Percentiles rank a stretch among this genome's conserved stretches.
phyloP scores from a whole-genome alignment of 257 asterid genomes.

The Penstemon barbatus region DNA sequence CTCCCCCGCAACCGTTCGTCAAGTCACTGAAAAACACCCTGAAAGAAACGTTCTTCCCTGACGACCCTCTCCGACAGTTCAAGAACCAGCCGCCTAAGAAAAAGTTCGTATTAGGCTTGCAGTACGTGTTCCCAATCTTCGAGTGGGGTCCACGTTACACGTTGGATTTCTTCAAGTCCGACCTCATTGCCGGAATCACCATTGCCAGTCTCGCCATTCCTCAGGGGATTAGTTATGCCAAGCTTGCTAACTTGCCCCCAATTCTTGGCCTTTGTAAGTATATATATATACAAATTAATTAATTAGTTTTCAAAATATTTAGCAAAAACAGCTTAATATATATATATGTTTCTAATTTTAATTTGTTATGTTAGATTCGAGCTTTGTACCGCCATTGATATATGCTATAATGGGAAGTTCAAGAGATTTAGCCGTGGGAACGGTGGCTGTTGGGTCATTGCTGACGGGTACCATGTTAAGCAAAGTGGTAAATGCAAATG shows the following conservation, averaged over 20 bases:
- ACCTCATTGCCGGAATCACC: conserved; percentile 87
- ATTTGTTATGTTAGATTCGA: conserved; percentile 53
- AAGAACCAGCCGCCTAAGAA: conserved; percentile 65
- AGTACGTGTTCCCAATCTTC: conserved; percentile 74
- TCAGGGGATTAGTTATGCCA: conserved; percentile 95
- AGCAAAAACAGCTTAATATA: too few relatives aligned
- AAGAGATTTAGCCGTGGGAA: conserved; percentile 85
- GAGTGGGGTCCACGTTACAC: conserved; percentile 89
- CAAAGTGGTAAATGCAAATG: conserved; percentile 42
- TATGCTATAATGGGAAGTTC: conserved; percentile 94
- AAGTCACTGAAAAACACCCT: conserved; percentile 53
- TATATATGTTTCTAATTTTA: too few relatives aligned
- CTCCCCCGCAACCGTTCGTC: conserved; percentile 72
- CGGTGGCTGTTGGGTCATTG: conserved; percentile 84
- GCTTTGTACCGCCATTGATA: conserved; percentile 81
- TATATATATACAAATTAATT: background rate
- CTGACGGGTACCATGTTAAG: conserved; percentile 75
- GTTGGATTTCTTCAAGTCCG: conserved; percentile 55
- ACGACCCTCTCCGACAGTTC: conserved; percentile 90
- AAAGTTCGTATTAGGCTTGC: conserved; percentile 54
- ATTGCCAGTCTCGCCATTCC: conserved; percentile 96
- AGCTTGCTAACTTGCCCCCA: conserved; percentile 90
- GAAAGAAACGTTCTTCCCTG: conserved; percentile 84
- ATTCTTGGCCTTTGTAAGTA: conserved; percentile 86
- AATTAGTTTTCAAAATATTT: background rate